Base-by-base conservation (phyloP, 495 filamentous ascomycete species). In the Talaromyces borbonicus region DNA sequence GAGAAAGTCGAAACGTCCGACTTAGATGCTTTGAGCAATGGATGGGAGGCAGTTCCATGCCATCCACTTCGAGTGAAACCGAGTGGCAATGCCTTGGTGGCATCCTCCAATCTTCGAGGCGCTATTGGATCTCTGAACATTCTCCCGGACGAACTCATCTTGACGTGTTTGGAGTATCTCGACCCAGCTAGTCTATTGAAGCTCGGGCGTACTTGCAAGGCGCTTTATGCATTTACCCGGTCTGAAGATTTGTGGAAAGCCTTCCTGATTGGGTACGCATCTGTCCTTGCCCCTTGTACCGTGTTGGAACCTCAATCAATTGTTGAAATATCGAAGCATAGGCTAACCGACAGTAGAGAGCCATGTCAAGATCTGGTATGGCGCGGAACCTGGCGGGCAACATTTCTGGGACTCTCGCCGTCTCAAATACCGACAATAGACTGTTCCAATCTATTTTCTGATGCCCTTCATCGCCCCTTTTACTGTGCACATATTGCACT, bases 231-330 rank as follows among this genome's bases (percentile, higher is more conserved):
- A 6, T 92, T 89, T 59, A 83, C 83, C 32, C 71, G 83, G 30
- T 75, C 75, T 25, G 92, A 97, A 48, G 92, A 98, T 49, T 60
- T 97, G 20, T 98, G 92, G 92, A 92, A 92, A 65, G 57, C 78
- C 16, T 62, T 95, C 8, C 93, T 89, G 53, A 71, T 94, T 51
- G 72, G 79, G 92, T 98, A 83, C 75, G 87, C 74, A 54, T 55
- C 52, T 43, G 23, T 23, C 1, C 14, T 32, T 18, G 12, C n/a
- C n/a, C n/a, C n/a, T n/a, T n/a, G n/a, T n/a, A n/a, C n/a, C n/a
- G n/a, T n/a, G n/a, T n/a, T n/a, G n/a, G n/a, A n/a, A n/a, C n/a
- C n/a, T 23, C 18, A 29, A 23, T 36, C 22, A 26, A 24, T 14
- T 8, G 29, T 33, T 31, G 22, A 16, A 48, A 29, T 12, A 29